phyloP scores from a whole-genome alignment of 208 protist genomes.

The Trypanosoma cruzi region DNA sequence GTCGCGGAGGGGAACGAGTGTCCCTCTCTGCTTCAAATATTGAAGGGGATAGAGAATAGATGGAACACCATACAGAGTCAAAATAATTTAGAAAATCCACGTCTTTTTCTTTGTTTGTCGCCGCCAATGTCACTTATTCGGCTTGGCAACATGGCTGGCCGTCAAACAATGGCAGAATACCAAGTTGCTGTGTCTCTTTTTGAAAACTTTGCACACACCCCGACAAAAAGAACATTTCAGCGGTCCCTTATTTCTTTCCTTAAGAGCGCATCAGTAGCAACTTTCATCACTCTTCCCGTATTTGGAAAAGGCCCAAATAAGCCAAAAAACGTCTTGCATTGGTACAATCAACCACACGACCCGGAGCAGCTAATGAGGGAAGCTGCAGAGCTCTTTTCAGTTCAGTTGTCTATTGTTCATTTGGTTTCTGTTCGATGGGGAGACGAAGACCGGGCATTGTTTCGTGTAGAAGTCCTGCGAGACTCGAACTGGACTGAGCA shows the following conservation, averaged over 20 bases:
- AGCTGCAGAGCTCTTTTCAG: conserved; percentile 1
- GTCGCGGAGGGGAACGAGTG: not conserved
- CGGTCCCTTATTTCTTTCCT: conserved; percentile 11
- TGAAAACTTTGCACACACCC: conserved; percentile 5
- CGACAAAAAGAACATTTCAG: conserved; percentile 19
- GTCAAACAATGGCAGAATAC: conserved; percentile 12
- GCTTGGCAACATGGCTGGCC: not conserved
- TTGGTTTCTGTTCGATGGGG: not conserved
- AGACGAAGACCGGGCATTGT: not conserved
- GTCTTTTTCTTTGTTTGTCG: conserved; percentile 5
- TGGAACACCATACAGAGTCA: conserved; percentile 8
- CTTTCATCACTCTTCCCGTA: conserved; percentile 17
- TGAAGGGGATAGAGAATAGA: conserved; percentile 6
- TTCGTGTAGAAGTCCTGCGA: conserved; percentile 5
- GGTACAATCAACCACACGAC: conserved; percentile 9
- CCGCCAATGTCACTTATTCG: not conserved
- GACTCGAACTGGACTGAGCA: not conserved
- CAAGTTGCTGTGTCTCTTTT: conserved; percentile 22
- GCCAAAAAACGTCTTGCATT: not conserved
- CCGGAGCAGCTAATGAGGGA: conserved; percentile 15
- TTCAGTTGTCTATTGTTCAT: conserved; percentile 3
- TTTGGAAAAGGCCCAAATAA: not conserved
- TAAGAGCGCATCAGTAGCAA: conserved; percentile 14
- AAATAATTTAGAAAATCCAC: not conserved
- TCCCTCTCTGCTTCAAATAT: not conserved